Evolutionary conservation across 805 yeast species (phyloP), one percentile per base, ranked within the genome.

Genomic region (Metschnikowia cerradonensis): DNA sequence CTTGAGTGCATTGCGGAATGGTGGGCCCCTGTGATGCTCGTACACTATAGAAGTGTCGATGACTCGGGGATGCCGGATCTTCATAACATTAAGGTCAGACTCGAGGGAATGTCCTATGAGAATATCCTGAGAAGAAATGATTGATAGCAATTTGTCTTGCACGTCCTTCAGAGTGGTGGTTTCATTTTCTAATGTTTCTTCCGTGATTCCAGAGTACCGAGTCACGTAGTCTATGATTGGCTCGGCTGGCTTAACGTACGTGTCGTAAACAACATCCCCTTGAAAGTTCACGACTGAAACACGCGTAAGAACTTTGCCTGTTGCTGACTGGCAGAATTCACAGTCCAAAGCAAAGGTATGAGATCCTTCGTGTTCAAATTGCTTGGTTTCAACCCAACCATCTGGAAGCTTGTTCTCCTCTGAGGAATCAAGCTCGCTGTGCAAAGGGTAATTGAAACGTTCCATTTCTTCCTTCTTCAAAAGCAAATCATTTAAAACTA

Each of bases 61-160:
- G 23, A 91, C 76, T 14, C 68, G 73, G 1, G 88, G 84, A 64
- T 92, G 98, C 44, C 83, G 76, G 14, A 94, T 59, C 57, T 78
- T 77, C 62, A 94, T 67, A 2, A 83, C 96, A 10, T 77, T 73
- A 45, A 92, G 72, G 66, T 92, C 99, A 20, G 86, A 83, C 54
- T 91, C 92, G 31, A 92, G 71, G 0, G 98, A 92, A 65, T 92
- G 99, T 1, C 99, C 98, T 47, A 92, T 79, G 20, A 92, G 62
- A 13, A 84, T 75, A 63, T 90, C 97, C 15, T 72, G 68, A 1
- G 76, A 60, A 6, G 80, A 69, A 2, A 92, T 70, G 1, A 78
- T 57, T 2, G 62, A 55, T 2, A 79, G 46, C 5, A 94, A 51
- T 58, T 76, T 71, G 1, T 73, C 52, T 64, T 90, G 97, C 2